phyloP scores from a whole-genome alignment of 1,284 basidiomycete genomes.

The Neolentinus lepideus region DNA sequence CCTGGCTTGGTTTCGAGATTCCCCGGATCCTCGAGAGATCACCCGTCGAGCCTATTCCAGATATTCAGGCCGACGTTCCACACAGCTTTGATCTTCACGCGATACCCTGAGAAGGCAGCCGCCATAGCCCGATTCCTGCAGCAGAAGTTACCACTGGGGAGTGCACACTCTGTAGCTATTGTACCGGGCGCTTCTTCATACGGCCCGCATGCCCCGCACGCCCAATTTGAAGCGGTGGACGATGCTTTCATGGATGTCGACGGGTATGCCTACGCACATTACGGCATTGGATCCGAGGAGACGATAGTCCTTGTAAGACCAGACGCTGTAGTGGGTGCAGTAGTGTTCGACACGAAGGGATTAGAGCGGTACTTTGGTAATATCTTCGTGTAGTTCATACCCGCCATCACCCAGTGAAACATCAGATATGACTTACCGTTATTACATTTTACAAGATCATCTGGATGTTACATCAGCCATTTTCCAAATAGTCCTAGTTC shows the following conservation, averaged over 20 bases:
- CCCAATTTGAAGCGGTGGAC: neutral
- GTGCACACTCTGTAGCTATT: neutral
- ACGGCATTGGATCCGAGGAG: neutral
- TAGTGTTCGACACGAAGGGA: neutral
- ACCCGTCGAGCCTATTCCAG: slow-evolving; percentile 4
- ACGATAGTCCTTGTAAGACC: slow-evolving; percentile 6
- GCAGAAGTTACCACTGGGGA: neutral
- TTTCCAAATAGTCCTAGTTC: no score
- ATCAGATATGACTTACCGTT: no score
- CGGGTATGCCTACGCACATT: neutral
- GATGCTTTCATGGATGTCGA: neutral
- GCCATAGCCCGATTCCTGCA: neutral
- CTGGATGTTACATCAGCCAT: no score
- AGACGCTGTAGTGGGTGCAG: slow-evolving; percentile 4
- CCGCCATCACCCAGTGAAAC: no score
- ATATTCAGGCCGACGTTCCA: slow-evolving; percentile 2
- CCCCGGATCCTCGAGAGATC: neutral
- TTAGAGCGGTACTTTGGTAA: neutral
- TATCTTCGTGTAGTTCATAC: neutral
- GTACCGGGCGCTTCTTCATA: neutral
- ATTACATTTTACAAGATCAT: no score
- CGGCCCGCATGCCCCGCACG: neutral
- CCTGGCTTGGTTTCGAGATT: slow-evolving; percentile 3
- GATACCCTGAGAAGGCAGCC: neutral
- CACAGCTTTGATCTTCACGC: slow-evolving; percentile 5